Percentiles rank a stretch among this genome's conserved stretches.
Conservation (phyloP, 257 asterid species). For the Apocynum venetum region DNA sequence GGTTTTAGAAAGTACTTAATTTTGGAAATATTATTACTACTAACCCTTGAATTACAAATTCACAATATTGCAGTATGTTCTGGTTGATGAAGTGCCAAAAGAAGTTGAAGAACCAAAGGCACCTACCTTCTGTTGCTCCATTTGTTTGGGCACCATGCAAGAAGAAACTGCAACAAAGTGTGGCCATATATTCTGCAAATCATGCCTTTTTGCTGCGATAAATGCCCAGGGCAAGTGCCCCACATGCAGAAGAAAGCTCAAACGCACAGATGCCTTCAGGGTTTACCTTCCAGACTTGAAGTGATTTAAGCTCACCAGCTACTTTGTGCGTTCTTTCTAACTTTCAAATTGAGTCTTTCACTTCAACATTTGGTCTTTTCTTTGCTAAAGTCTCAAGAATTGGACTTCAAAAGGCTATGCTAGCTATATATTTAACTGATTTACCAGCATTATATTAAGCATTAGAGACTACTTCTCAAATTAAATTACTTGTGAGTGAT, state of each 20-base stretch:
- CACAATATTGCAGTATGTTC: neutral
- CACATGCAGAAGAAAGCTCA: slow-evolving; percentile 20
- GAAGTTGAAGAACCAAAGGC: neutral
- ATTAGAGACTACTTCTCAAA: too few species aligned
- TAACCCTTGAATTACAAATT: too few species aligned
- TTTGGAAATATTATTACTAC: too few species aligned
- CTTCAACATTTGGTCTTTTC: too few species aligned
- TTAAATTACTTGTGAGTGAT: too few species aligned
- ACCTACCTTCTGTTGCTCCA: slow-evolving; percentile 23
- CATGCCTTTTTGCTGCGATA: slow-evolving; percentile 18
- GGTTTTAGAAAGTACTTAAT: too few species aligned
- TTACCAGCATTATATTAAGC: too few species aligned
- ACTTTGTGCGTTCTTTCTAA: too few species aligned
- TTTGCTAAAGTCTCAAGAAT: too few species aligned
- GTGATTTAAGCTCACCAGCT: neutral
- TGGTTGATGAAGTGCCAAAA: neutral
- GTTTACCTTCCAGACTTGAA: slow-evolving; percentile 25
- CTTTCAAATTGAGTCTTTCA: too few species aligned
- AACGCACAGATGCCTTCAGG: slow-evolving; percentile 18
- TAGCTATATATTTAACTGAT: too few species aligned
- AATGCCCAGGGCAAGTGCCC: slow-evolving; percentile 27
- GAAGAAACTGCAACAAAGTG: slow-evolving; percentile 32
- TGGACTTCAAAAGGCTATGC: too few species aligned
- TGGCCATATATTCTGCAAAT: slow-evolving; percentile 35
- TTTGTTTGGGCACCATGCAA: slow-evolving; percentile 20